Evolutionary conservation across 1,139 yeast genomes (phyloP).

Genomic region (Debaryomycetaceae sp.): DNA sequence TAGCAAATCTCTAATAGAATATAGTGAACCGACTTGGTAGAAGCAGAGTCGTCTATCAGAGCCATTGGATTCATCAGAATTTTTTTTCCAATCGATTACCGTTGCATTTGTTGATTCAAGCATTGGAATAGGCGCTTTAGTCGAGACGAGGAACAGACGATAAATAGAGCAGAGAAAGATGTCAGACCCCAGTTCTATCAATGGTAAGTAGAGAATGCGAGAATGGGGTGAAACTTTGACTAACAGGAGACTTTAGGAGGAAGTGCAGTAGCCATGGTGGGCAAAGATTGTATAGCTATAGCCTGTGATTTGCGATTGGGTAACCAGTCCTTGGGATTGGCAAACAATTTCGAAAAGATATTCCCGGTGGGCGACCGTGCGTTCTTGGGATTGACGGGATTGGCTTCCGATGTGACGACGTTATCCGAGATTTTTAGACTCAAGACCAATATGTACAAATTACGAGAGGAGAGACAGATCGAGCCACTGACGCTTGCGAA

Average conservation of each 20-base stretch:
- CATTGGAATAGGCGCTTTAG: background rate
- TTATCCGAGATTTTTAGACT: slow-evolving; percentile 76
- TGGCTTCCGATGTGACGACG: slow-evolving; percentile 91
- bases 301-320: slow-evolving; percentile 96
- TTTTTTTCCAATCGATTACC: background rate
- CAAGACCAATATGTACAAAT: slow-evolving; percentile 83
- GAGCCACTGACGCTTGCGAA: slow-evolving; percentile 95
- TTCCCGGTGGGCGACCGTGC: slow-evolving; percentile 79
- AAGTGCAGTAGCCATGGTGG: slow-evolving; percentile 97
- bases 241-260: slow-evolving; percentile 52
- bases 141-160: background rate
- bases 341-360: slow-evolving; percentile 90
- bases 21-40: too few relatives aligned
- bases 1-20: too few relatives aligned
- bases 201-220: slow-evolving; percentile 20
- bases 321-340: slow-evolving; percentile 85
- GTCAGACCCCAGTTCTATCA: slow-evolving; percentile 51
- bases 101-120: background rate
- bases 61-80: background rate
- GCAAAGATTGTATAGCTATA: slow-evolving; percentile 96
- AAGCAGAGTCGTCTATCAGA: background rate
- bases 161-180: slow-evolving; percentile 13
- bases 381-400: slow-evolving; percentile 87
- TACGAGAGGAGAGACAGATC: slow-evolving; percentile 86
- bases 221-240: background rate